A percentile compares a stretch with the other conserved stretches of the same genome.
Conservation (phyloP, 2,329 filamentous ascomycete species). For the Beauveria varroae region DNA sequence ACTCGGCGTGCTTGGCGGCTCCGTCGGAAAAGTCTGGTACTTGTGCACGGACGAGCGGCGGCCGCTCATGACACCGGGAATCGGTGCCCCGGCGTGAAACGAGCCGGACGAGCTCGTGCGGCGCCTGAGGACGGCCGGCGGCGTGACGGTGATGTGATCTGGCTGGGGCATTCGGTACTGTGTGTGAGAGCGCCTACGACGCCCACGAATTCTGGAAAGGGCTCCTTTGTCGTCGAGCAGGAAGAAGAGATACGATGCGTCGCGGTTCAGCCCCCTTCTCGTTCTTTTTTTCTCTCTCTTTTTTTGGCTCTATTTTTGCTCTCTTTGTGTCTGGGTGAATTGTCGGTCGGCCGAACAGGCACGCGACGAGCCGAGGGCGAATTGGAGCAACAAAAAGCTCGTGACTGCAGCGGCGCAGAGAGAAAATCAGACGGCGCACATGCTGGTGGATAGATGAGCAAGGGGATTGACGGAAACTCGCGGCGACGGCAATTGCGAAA, state of each 20-base stretch:
- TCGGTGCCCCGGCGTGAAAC: conserved; percentile 45
- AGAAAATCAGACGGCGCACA: neutral
- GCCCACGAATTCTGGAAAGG: neutral
- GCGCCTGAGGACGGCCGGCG: neutral
- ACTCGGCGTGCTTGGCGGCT: conserved; percentile 60
- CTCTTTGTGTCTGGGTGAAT: neutral
- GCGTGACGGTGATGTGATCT: conserved; percentile 4
- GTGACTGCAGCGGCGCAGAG: neutral
- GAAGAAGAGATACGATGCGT: neutral
- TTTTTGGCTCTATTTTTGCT: too few relatives aligned
- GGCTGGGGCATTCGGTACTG: conserved; percentile 8
- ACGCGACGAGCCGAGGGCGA: conserved; percentile 1
- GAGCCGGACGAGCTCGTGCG: conserved; percentile 33
- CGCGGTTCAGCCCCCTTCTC: neutral
- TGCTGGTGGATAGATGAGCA: neutral
- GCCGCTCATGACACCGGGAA: conserved; percentile 26
- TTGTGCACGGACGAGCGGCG: conserved; percentile 43
- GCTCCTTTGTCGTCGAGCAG: neutral
- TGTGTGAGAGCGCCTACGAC: neutral
- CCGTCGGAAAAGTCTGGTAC: conserved; percentile 76
- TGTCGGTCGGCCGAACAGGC: neutral
- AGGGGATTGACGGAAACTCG: neutral
- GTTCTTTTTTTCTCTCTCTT: neutral
- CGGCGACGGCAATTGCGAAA: neutral
- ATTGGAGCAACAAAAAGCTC: neutral